These are phyloP conservation scores for Sporothrix curviconia DNA, from an alignment of 2,329 filamentous ascomycete genomes.

Conservation along the genomic window DNA sequence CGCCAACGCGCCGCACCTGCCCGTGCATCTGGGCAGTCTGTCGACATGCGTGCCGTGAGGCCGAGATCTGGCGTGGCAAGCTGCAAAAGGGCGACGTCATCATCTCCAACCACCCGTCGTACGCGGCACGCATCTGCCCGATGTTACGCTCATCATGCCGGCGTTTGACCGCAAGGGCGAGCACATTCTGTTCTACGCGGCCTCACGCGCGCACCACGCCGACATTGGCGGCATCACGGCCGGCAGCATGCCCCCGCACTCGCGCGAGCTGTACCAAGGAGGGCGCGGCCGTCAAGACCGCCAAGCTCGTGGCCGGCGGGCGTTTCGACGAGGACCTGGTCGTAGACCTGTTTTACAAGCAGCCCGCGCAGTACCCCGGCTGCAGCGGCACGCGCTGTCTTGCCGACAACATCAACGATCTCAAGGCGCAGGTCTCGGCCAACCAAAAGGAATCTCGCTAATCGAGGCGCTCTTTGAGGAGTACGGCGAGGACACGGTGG, in stretches of 20 bases:
- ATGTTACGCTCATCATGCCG: constrained; percentile 75
- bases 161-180: constrained; percentile 61
- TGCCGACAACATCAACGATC: constrained; percentile 76
- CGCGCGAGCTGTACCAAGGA: constrained; percentile 59
- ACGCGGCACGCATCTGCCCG: constrained; percentile 74
- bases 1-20: constrained; percentile 73
- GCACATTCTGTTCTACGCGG: constrained; percentile 75
- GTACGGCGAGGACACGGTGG: constrained; percentile 69
- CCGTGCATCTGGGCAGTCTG: constrained; percentile 77
- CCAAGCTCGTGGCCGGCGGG: constrained; percentile 69
- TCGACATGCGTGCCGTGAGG: constrained; percentile 76
- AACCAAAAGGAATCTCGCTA: constrained; percentile 76
- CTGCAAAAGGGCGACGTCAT: constrained; percentile 74
- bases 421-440: constrained; percentile 80
- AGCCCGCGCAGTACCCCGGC: constrained; percentile 67
- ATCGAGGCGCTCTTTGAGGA: constrained; percentile 70
- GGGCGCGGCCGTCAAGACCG: constrained; percentile 57
- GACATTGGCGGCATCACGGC: constrained; percentile 80
- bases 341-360: constrained; percentile 61
- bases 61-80: constrained; percentile 72
- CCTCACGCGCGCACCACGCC: constrained; percentile 73
- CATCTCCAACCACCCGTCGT: constrained; percentile 79
- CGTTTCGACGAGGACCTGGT: constrained; percentile 73
- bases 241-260: constrained; percentile 76
- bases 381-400: constrained; percentile 74